Percentiles rank a stretch among this genome's conserved stretches.
phyloP scores from a whole-genome alignment of 768 basidiomycete genomes.

The Pulveroboletus sp. region DNA sequence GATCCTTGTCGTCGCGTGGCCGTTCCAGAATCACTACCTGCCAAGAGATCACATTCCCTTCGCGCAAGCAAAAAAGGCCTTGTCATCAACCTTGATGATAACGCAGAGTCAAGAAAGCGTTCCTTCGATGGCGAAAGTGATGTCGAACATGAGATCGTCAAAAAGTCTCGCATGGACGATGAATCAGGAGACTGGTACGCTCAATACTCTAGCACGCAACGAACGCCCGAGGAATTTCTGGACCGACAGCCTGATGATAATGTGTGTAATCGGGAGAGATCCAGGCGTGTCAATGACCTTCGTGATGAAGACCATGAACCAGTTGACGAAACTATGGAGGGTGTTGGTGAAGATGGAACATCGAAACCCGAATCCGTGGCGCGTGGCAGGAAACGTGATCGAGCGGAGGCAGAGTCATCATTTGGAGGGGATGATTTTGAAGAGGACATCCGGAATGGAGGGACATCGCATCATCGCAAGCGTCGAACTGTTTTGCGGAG shows the following conservation, averaged over 20 bases:
- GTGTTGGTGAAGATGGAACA: conserved; percentile 41
- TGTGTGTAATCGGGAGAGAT: conserved; percentile 43
- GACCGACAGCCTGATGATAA: conserved; percentile 41
- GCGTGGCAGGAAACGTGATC: conserved; percentile 71
- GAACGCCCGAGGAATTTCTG: conserved; percentile 50
- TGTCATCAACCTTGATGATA: conserved; percentile 18
- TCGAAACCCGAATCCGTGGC: conserved; percentile 35
- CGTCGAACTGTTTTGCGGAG: conserved; percentile 53
- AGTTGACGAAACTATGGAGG: conserved; percentile 33
- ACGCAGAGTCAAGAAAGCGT: conserved; percentile 39
- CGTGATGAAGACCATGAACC: conserved; percentile 48
- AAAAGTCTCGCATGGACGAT: conserved; percentile 53
- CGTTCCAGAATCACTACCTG: conserved; percentile 7
- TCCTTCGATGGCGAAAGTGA: conserved; percentile 43
- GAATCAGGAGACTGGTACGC: conserved; percentile 45
- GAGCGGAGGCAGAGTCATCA: conserved; percentile 65
- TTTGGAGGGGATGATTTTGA: conserved; percentile 61
- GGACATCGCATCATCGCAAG: conserved; percentile 47
- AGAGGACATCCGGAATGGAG: conserved; percentile 38
- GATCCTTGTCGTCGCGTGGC: conserved; percentile 14
- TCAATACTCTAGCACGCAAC: conserved; percentile 25
- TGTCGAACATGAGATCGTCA: conserved; percentile 39
- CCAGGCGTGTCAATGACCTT: conserved; percentile 30
- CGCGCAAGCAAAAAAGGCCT: conserved; percentile 32
- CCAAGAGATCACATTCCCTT: conserved; percentile 23